Conservation (phyloP, 2,329 filamentous ascomycete genomes). For the Ceratocystis cubensis region DNA sequence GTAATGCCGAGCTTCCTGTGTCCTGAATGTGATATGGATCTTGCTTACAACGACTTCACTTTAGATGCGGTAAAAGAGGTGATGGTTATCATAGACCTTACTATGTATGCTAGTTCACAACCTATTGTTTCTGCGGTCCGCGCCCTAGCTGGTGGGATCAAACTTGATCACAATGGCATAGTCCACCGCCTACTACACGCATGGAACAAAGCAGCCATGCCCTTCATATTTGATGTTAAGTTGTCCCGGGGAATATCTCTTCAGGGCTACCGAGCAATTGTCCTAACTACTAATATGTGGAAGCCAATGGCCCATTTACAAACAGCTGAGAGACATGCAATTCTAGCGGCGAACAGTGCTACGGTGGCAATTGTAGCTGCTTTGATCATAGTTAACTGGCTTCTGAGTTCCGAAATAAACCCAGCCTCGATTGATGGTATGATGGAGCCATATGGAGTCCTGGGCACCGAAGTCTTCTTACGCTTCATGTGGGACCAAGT, state of each 20-base stretch:
- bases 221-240: constrained; percentile 14
- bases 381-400: constrained; percentile 14
- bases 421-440: not conserved
- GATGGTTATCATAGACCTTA: not conserved
- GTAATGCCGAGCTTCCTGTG: not conserved
- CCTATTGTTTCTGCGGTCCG: not conserved
- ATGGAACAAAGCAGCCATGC: constrained; percentile 10
- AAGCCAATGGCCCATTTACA: not conserved
- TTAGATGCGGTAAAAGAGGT: not conserved
- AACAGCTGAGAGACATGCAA: not conserved
- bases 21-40: not conserved
- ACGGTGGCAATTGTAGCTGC: constrained; percentile 7
- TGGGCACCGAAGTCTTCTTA: constrained; percentile 13
- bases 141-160: not conserved
- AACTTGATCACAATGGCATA: not conserved
- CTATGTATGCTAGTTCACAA: not conserved
- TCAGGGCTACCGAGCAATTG: constrained; percentile 11
- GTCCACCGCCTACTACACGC: constrained; percentile 1
- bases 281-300: constrained; percentile 11
- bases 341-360: not conserved
- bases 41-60: not conserved
- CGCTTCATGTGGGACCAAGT: constrained; percentile 18
- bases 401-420: not conserved
- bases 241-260: constrained; percentile 8
- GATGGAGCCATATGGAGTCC: not conserved